Evolutionary conservation across 192 early-diverging fungal genomes (phyloP), one percentile per base, ranked within the genome.

Genomic region (Thamnidium elegans): DNA sequence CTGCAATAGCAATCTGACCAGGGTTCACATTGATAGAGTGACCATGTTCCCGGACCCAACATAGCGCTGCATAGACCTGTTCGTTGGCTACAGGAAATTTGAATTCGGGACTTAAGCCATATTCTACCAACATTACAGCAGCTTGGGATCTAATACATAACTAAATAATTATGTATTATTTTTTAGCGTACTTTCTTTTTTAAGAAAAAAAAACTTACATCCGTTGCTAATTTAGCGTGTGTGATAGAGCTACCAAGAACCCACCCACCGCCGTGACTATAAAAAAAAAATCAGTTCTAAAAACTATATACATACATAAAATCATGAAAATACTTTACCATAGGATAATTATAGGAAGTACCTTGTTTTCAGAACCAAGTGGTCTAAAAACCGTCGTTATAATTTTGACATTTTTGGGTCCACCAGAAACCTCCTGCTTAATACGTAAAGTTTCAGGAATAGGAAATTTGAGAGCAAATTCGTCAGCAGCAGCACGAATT

Each of bases 31-130:
- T 63, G 10, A 61, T 58, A 21, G 45, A 39, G 21, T 17, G 31
- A 3, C 48, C 60, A 4, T 62, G 50, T 13, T 63, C 50, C 21
- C 8, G 34, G 34, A 62, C 30, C 34, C 51, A 55, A n/a, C 61
- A 51, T 23, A 58, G 56, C 10, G 58, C 48, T 43, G 66, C 58
- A 67, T 67, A 67, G 3, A 42, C 55, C 39, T 67, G 55, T 21
- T 67, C 58, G 10, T 46, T 58, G 17, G 65, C 65, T 15, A 50
- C 44, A 17, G 65, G 56, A 15, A 51, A 67, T 14, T 42, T 59
- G 4, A 31, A 43, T 20, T 67, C 56, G 6, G 65, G 65, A 21
- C 54, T 50, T 15, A 55, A 32, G 39, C 55, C 32, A 31, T 67
- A 67, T 52, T 67, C 65, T 17, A 67, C 65, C 34, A 67, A 59